These are phyloP conservation scores for Hanseniaspora uvarum DNA, from an alignment of 1,139 yeast species.

Conservation along the genomic window DNA sequence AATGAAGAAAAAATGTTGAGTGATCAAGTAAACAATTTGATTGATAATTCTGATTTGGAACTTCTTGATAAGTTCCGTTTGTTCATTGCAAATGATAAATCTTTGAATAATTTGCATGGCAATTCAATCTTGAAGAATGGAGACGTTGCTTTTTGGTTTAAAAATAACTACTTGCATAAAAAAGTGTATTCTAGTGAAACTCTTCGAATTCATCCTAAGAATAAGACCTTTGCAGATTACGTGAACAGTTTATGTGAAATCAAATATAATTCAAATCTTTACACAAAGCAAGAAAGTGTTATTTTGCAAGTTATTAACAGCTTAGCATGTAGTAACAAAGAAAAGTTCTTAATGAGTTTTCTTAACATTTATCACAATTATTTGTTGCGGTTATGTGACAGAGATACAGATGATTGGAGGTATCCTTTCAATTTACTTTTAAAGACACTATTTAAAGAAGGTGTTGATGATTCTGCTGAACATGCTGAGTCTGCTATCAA, in stretches of 20 bases:
- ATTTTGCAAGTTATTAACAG: background rate
- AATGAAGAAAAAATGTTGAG: background rate
- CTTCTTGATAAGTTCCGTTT: background rate
- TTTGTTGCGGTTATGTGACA: background rate
- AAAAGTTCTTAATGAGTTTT: background rate
- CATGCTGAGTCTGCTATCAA: slow-evolving; percentile 18
- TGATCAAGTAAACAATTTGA: background rate
- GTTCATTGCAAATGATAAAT: background rate
- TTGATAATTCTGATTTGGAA: background rate
- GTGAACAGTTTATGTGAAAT: background rate
- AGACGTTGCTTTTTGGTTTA: background rate
- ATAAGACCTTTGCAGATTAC: background rate
- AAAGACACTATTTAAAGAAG: slow-evolving; percentile 27
- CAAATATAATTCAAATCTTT: background rate
- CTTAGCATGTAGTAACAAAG: background rate
- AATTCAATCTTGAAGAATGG: too few species aligned
- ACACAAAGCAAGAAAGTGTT: background rate
- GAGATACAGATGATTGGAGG: background rate
- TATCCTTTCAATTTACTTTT: slow-evolving; percentile 19
- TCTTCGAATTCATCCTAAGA: background rate
- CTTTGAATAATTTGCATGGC: background rate
- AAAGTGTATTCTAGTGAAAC: background rate
- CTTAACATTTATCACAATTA: background rate
- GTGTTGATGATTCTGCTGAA: slow-evolving; percentile 22
- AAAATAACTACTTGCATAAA: background rate